These are phyloP conservation scores for Dendrocalamus latiflorus DNA, from an alignment of 202 grass and related monocot genomes.

Conservation along the genomic window DNA sequence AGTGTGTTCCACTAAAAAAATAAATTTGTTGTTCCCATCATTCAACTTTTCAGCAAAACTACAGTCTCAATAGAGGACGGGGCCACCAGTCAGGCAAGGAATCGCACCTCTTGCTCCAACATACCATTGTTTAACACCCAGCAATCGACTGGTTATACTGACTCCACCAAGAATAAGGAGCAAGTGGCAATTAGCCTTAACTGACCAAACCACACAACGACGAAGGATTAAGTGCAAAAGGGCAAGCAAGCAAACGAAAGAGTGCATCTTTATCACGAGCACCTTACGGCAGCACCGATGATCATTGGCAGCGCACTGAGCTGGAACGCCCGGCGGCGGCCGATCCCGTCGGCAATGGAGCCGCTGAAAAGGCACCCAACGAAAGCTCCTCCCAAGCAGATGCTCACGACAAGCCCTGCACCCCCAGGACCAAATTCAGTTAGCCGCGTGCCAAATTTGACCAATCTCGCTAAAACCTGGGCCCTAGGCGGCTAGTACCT, in stretches of 20 bases:
- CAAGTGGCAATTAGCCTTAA: constrained; percentile 20
- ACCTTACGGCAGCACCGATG: constrained; percentile 77
- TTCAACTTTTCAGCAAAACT: background rate
- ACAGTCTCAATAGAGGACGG: background rate
- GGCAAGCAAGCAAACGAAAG: background rate
- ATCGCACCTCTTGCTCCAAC: background rate
- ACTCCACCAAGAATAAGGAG: background rate
- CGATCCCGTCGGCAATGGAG: constrained; percentile 68
- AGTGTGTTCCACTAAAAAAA: background rate
- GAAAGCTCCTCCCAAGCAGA: constrained; percentile 86
- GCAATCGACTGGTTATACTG: background rate
- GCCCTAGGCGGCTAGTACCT: constrained; percentile 33
- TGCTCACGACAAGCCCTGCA: constrained; percentile 94
- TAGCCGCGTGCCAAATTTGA: background rate
- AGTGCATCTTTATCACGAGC: background rate
- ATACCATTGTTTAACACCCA: constrained; percentile 1
- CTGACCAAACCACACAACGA: background rate
- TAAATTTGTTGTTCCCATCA: background rate
- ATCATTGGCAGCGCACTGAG: constrained; percentile 94
- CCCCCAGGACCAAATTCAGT: background rate
- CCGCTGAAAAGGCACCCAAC: constrained; percentile 87
- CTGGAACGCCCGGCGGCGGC: constrained; percentile 81
- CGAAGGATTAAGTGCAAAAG: constrained; percentile 4
- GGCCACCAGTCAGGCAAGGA: background rate
- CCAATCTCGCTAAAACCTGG: background rate